A percentile compares a stretch with the other conserved stretches of the same genome.
Evolutionary conservation across 2,329 filamentous ascomycete genomes (phyloP).

Genomic region (Fusarium cicatricum): DNA sequence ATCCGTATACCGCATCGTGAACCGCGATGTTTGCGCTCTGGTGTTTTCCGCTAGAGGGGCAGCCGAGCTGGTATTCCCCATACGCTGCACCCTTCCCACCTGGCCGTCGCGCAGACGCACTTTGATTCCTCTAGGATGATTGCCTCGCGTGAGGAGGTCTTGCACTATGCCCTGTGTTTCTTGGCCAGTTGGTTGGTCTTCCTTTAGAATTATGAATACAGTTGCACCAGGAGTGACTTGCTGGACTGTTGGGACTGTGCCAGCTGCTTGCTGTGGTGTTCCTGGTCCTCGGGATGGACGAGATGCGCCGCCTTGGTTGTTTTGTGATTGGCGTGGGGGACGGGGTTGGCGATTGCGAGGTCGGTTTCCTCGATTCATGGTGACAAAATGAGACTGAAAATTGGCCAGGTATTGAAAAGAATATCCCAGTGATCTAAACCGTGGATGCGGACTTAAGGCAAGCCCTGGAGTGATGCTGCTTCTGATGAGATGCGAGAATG

Average conservation of each 20-base stretch:
- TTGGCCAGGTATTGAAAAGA: neutral
- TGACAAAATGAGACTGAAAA: neutral
- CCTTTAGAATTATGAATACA: conserved; percentile 79
- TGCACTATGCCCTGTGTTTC: conserved; percentile 73
- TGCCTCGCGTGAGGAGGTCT: conserved; percentile 74
- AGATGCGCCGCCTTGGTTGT: conserved; percentile 28
- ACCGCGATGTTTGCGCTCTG: conserved; percentile 28
- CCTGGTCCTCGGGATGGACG: conserved; percentile 34
- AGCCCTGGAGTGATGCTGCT: neutral
- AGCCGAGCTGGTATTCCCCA: conserved; percentile 48
- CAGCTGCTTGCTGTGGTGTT: conserved; percentile 48
- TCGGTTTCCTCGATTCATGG: conserved; percentile 46
- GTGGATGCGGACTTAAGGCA: neutral
- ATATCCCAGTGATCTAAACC: neutral
- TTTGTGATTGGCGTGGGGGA: conserved; percentile 35
- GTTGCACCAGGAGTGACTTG: conserved; percentile 67
- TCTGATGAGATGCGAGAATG: conserved; percentile 4
- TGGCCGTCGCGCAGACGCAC: conserved; percentile 76
- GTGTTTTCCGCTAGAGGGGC: conserved; percentile 1
- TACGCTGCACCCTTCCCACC: conserved; percentile 76
- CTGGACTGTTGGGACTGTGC: conserved; percentile 55
- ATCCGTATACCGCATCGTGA: conserved; percentile 47
- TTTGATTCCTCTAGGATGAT: conserved; percentile 83
- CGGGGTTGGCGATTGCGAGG: conserved; percentile 47
- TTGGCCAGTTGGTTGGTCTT: conserved; percentile 77